These are phyloP conservation scores for Xylaria sp. DNA, from an alignment of 2,329 filamentous ascomycete species.

Conservation along the genomic window DNA sequence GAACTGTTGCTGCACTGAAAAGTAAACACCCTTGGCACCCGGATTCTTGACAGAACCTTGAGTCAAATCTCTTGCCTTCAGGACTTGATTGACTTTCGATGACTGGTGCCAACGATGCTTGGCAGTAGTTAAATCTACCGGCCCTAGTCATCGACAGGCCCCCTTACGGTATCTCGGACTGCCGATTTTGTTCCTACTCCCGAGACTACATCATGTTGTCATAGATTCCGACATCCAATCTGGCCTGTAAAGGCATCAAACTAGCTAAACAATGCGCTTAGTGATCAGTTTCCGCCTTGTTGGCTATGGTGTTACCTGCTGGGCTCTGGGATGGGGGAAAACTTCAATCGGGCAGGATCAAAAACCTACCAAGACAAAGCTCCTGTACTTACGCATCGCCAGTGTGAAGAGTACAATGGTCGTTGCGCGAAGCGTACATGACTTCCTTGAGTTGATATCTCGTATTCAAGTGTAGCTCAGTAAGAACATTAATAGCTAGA, in stretches of 20 bases:
- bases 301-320: background rate
- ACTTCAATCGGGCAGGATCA: slow-evolving; percentile 30
- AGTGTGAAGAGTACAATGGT: background rate
- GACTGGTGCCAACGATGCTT: background rate
- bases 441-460: background rate
- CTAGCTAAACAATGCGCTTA: background rate
- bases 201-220: background rate
- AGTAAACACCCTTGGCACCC: background rate
- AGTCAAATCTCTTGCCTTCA: background rate
- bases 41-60: slow-evolving; percentile 8
- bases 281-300: background rate
- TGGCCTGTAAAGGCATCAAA: background rate
- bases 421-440: background rate
- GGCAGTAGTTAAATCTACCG: background rate
- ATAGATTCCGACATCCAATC: background rate
- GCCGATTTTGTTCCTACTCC: background rate
- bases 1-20: background rate
- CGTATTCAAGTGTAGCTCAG: slow-evolving; percentile 21
- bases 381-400: background rate
- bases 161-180: too few species aligned
- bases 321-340: slow-evolving; percentile 8
- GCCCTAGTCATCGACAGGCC: too few species aligned
- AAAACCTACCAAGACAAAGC: slow-evolving; percentile 5
- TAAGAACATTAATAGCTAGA: slow-evolving; percentile 19
- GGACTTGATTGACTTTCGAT: slow-evolving; percentile 1